Evolutionary conservation across 208 protist species (phyloP).

Genomic region (Tritrichomonas musculus): DNA sequence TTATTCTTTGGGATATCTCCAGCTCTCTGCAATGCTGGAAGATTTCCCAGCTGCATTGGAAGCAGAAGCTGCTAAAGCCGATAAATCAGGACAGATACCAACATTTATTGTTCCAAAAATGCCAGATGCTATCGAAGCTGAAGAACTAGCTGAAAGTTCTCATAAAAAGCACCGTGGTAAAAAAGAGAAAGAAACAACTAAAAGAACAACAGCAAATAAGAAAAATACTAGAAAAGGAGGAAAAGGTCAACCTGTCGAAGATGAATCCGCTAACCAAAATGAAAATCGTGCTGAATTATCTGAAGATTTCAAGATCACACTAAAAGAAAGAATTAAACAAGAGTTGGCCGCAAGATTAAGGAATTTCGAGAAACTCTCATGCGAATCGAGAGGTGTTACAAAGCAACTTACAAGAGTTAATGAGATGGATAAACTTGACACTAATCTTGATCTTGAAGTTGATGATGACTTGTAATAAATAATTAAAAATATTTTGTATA

Average conservation of each 20-base stretch:
- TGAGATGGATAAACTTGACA: constrained; percentile 10
- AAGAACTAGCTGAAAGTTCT: neutral
- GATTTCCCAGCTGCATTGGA: neutral
- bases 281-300: neutral
- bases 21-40: neutral
- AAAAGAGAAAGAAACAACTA: neutral
- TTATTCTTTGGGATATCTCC: constrained; percentile 24
- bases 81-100: neutral
- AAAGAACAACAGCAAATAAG: neutral
- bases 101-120: neutral
- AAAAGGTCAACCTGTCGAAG: neutral
- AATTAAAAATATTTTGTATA: neutral
- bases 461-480: neutral
- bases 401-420: constrained; percentile 15
- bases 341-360: neutral
- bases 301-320: neutral
- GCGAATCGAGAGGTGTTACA: neutral
- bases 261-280: neutral
- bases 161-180: neutral
- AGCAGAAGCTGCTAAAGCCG: neutral
- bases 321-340: neutral
- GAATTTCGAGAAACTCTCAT: neutral
- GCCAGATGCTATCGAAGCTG: neutral
- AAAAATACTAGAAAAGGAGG: neutral
- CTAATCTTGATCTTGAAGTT: constrained; percentile 14